Evolutionary conservation across 306 rosid species (phyloP).

Genomic region (Prosopis cineraria): DNA sequence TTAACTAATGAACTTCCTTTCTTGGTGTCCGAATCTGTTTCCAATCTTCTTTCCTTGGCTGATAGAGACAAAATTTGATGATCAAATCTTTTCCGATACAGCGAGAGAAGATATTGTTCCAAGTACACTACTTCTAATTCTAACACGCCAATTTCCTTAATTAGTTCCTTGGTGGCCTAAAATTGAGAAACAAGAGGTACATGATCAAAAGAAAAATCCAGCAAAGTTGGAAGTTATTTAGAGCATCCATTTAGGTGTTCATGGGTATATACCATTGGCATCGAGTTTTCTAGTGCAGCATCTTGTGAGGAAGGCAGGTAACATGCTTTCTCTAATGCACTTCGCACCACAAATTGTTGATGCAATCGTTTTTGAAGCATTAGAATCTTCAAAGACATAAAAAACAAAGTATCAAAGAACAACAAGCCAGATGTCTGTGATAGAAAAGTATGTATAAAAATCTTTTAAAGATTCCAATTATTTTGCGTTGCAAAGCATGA

Average conservation of each 20-base stretch:
- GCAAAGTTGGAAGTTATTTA: not conserved
- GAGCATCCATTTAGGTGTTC: constrained; percentile 1
- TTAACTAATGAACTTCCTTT: constrained; percentile 33
- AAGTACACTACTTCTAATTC: constrained; percentile 75
- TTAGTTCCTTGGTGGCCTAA: constrained; percentile 75
- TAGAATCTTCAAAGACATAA: constrained; percentile 54
- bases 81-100: constrained; percentile 70
- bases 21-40: constrained; percentile 36
- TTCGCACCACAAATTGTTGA: constrained; percentile 64
- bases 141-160: constrained; percentile 76
- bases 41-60: constrained; percentile 45
- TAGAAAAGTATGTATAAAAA: not conserved
- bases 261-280: constrained; percentile 67
- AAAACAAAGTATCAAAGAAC: constrained; percentile 30
- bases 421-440: not conserved
- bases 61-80: constrained; percentile 58
- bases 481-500: not conserved
- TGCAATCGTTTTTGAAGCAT: constrained; percentile 75
- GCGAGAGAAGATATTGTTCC: constrained; percentile 79
- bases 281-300: constrained; percentile 46
- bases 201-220: not conserved
- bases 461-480: not conserved
- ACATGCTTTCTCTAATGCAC: constrained; percentile 70
- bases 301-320: constrained; percentile 59
- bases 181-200: constrained; percentile 27